Conservation (phyloP, 371 early-diverging fungal species). For the Choanephora cucurbitarum region DNA sequence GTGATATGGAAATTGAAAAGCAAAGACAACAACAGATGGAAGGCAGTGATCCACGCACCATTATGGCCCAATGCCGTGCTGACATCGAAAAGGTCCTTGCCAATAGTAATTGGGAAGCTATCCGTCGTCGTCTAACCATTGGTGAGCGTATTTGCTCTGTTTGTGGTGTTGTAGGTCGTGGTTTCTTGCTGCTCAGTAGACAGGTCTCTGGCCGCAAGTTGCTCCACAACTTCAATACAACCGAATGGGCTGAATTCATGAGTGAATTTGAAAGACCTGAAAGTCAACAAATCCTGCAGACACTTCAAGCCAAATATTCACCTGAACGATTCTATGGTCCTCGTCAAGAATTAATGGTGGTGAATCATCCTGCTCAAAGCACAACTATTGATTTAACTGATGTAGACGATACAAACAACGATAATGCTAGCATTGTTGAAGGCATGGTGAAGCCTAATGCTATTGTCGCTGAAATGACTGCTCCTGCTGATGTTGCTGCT, state of each 20-base stretch:
- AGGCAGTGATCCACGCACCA: conserved; percentile 35
- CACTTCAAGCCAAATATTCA: conserved; percentile 39
- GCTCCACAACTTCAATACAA: conserved; percentile 52
- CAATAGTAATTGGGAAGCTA: conserved; percentile 56
- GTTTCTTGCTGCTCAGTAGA: conserved; percentile 46
- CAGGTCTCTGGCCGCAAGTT: conserved; percentile 55
- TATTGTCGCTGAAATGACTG: neutral
- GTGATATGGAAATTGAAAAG: conserved; percentile 43
- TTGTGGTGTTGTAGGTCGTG: conserved; percentile 42
- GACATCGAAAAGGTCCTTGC: conserved; percentile 52
- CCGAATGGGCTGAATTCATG: conserved; percentile 52
- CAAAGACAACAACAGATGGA: conserved; percentile 33
- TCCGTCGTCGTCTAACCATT: conserved; percentile 52
- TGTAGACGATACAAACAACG: neutral
- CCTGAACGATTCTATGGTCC: conserved; percentile 41
- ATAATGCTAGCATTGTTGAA: neutral
- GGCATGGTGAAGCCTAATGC: neutral
- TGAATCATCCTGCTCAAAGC: neutral
- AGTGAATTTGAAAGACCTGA: conserved; percentile 46
- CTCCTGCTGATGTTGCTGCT: neutral
- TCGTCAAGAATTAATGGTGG: conserved; percentile 13
- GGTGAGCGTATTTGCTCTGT: conserved; percentile 53
- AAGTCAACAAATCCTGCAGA: conserved; percentile 36
- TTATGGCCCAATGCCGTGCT: conserved; percentile 44
- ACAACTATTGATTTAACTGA: neutral